phyloP scores from a whole-genome alignment of 1,139 yeast genomes.

The Candida frijolesensis region DNA sequence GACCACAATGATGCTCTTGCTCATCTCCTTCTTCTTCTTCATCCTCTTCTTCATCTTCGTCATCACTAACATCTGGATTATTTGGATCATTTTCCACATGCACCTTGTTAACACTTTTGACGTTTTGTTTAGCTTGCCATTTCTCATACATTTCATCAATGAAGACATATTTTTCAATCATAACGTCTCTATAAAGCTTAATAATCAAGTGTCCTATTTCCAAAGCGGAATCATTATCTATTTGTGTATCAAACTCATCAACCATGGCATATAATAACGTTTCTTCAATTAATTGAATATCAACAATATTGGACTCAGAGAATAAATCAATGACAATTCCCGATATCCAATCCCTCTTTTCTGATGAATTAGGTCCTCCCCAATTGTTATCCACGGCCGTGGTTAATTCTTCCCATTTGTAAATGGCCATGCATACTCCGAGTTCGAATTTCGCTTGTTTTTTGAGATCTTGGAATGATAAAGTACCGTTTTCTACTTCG shows the following conservation, averaged over 20 bases:
- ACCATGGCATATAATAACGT: conserved; percentile 86
- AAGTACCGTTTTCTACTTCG: conserved; percentile 41
- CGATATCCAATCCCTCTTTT: conserved; percentile 93
- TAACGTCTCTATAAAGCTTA: conserved; percentile 66
- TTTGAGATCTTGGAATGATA: conserved; percentile 59
- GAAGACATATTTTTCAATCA: conserved; percentile 47
- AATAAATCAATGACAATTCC: conserved; percentile 83
- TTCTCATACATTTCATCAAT: conserved; percentile 62
- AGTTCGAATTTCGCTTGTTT: conserved; percentile 86
- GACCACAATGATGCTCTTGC: conserved; percentile 12
- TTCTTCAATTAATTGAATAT: conserved; percentile 79
- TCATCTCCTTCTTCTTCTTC: conserved; percentile 45
- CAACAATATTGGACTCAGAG: conserved; percentile 59
- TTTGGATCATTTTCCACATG: conserved; percentile 57
- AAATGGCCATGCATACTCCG: conserved; percentile 89
- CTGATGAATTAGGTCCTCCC: conserved; percentile 94
- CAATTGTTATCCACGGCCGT: conserved; percentile 95
- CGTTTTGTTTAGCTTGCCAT: conserved; percentile 58
- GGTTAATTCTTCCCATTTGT: conserved; percentile 84
- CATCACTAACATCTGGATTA: conserved; percentile 57
- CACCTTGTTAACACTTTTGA: conserved; percentile 31
- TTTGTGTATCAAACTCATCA: conserved; percentile 87
- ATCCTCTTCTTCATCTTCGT: conserved; percentile 46
- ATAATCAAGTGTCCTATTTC: conserved; percentile 70
- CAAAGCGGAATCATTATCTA: conserved; percentile 88